Evolutionary conservation across 2,329 filamentous ascomycete species (phyloP).

Genomic region (Xylaria hypoxylon): DNA sequence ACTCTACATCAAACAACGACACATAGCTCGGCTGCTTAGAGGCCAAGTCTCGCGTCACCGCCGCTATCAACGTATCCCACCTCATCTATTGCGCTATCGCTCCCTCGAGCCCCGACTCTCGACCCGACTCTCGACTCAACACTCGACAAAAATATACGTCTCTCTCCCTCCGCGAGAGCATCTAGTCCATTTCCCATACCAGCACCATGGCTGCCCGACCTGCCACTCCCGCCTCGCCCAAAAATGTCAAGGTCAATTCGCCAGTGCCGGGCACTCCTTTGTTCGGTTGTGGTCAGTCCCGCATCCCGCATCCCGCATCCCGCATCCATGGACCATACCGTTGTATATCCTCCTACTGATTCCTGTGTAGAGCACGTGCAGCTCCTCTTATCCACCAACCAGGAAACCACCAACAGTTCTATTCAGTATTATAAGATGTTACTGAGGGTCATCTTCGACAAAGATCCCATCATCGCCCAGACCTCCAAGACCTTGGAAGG

Average conservation of each 20-base stretch:
- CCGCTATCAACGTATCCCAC: conserved; percentile 1
- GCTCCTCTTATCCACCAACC: conserved; percentile 69
- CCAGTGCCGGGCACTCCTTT: conserved; percentile 69
- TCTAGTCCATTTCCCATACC: neutral
- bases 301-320: neutral
- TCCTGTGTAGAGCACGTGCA: conserved; percentile 74
- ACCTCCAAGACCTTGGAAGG: conserved; percentile 71
- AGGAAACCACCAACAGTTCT: conserved; percentile 74
- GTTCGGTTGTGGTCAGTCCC: conserved; percentile 72
- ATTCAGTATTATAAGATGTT: conserved; percentile 79
- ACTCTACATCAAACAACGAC: neutral
- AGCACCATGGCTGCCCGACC: conserved; percentile 49
- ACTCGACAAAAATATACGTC: neutral
- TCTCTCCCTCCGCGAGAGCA: neutral
- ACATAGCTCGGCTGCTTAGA: neutral
- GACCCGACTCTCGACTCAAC: neutral
- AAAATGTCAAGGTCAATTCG: conserved; percentile 70
- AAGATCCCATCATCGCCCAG: conserved; percentile 72
- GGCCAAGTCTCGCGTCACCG: conserved; percentile 2
- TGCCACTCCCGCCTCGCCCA: conserved; percentile 53
- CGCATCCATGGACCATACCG: no score
- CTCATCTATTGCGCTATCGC: conserved; percentile 2
- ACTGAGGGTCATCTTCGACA: conserved; percentile 76
- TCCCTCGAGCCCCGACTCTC: neutral
- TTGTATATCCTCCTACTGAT: conserved; percentile 34